Evolutionary conservation across 176 grass and related monocot species (phyloP).

Genomic region (Pontederia crassipes): DNA sequence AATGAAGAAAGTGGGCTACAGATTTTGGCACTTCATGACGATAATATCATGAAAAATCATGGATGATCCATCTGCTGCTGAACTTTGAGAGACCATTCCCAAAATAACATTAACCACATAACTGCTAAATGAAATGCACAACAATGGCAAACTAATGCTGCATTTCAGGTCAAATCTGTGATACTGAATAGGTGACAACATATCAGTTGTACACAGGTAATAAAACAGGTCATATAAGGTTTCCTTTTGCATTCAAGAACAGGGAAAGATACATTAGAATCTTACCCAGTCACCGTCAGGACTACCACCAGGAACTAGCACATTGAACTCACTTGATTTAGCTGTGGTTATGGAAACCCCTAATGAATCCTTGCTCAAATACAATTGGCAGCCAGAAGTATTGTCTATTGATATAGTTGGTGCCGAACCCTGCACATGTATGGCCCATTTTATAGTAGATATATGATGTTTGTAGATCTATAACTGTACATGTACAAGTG

Average conservation of each 20-base stretch:
- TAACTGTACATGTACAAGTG: too few species aligned
- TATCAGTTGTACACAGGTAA: too few species aligned
- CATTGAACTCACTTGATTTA: slow-evolving; percentile 98
- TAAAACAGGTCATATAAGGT: not conserved
- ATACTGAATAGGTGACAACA: too few species aligned
- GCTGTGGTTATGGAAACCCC: slow-evolving; percentile 79
- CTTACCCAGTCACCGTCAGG: slow-evolving; percentile 81
- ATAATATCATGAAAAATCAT: too few species aligned
- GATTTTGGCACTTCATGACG: too few species aligned
- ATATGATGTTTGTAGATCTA: not conserved
- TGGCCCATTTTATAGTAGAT: not conserved
- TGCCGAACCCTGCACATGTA: slow-evolving; percentile 55
- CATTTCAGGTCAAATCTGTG: too few species aligned
- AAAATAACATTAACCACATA: too few species aligned
- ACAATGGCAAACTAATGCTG: too few species aligned
- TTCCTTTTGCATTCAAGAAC: not conserved
- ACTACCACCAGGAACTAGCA: slow-evolving; percentile 51
- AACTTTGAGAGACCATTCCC: too few species aligned
- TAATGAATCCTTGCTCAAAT: slow-evolving; percentile 71
- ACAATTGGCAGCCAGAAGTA: slow-evolving; percentile 90
- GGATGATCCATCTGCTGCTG: too few species aligned
- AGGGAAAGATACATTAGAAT: not conserved
- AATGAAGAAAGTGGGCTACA: too few species aligned
- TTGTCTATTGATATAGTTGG: slow-evolving; percentile 94
- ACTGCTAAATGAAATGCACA: too few species aligned